A percentile compares a stretch with the other conserved stretches of the same genome.
Evolutionary conservation across 129 eudicot genomes (phyloP).

Genomic region (Chrysanthemum lavandulifolium): DNA sequence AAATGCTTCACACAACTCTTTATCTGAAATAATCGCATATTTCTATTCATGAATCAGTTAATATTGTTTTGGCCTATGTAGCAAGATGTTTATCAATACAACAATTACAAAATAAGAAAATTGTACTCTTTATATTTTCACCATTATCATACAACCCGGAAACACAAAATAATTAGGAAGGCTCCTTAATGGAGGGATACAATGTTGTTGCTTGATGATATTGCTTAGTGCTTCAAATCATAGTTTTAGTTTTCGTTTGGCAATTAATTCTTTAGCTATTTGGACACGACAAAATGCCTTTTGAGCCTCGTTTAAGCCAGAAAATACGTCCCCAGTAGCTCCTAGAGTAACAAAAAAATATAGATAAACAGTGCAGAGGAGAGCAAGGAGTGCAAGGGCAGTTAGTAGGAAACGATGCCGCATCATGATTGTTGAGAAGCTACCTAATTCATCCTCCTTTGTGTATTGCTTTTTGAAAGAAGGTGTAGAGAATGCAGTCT

Average conservation of each 20-base stretch:
- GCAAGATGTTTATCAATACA: no score
- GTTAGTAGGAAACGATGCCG: conserved; percentile 84
- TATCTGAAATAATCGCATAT: conserved; percentile 7
- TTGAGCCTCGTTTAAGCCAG: conserved; percentile 48
- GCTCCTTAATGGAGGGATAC: not conserved
- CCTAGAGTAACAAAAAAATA: conserved; percentile 89
- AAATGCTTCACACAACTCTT: conserved; percentile 12
- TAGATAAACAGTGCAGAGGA: conserved; percentile 78
- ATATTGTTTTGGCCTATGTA: no score
- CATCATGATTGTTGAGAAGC: conserved; percentile 57
- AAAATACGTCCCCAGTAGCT: conserved; percentile 42
- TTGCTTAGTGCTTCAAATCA: not conserved
- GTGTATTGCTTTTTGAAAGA: conserved; percentile 44
- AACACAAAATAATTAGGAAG: not conserved
- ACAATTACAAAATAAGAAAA: not conserved
- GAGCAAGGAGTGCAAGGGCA: conserved; percentile 71
- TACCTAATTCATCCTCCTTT: conserved; percentile 59
- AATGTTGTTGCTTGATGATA: not conserved
- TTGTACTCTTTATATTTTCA: not conserved
- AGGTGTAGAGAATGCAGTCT: conserved; percentile 54
- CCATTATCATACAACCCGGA: not conserved
- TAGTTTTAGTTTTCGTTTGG: conserved; percentile 59
- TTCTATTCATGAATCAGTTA: not conserved
- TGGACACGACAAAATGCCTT: conserved; percentile 60
- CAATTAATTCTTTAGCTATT: conserved; percentile 48